Percentiles rank a stretch among this genome's conserved stretches.
Evolutionary conservation across 306 rosid species (phyloP).

Genomic region (Potentilla sterilis): DNA sequence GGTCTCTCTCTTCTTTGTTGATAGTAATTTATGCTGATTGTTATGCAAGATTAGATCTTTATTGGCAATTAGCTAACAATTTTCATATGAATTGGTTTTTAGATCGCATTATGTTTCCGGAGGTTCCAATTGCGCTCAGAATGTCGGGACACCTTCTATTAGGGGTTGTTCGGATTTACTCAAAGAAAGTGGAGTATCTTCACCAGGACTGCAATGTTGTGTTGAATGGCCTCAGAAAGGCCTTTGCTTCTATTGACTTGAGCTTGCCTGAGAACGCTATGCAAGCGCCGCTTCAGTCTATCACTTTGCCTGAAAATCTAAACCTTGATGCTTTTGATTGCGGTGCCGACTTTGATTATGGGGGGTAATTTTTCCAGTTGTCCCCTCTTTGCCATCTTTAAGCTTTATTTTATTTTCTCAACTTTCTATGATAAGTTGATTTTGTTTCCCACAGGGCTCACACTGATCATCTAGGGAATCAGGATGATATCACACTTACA

Average conservation of each 20-base stretch:
- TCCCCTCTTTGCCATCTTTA: not conserved
- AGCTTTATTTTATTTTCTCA: not conserved
- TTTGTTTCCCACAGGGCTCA: slow-evolving; percentile 39
- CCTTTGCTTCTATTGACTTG: slow-evolving; percentile 47
- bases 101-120: slow-evolving; percentile 87
- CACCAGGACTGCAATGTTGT: slow-evolving; percentile 53
- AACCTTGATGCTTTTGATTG: slow-evolving; percentile 61
- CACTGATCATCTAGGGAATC: slow-evolving; percentile 49
- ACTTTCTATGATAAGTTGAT: slow-evolving; percentile 7
- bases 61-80: not conserved
- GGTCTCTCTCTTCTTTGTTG: no score
- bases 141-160: slow-evolving; percentile 81
- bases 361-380: slow-evolving; percentile 37
- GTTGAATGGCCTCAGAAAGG: slow-evolving; percentile 43
- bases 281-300: slow-evolving; percentile 61
- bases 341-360: slow-evolving; percentile 25
- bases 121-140: slow-evolving; percentile 81
- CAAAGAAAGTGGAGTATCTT: slow-evolving; percentile 77
- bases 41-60: not conserved
- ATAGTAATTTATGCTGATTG: not conserved
- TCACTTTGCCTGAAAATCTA: slow-evolving; percentile 66
- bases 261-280: slow-evolving; percentile 62
- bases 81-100: slow-evolving; percentile 14
- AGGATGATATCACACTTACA: slow-evolving; percentile 66
- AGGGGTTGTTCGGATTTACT: slow-evolving; percentile 86